A percentile compares a stretch with the other conserved stretches of the same genome.
Conservation (phyloP, 1,284 basidiomycete genomes). For the Ceratobasidium sp. region DNA sequence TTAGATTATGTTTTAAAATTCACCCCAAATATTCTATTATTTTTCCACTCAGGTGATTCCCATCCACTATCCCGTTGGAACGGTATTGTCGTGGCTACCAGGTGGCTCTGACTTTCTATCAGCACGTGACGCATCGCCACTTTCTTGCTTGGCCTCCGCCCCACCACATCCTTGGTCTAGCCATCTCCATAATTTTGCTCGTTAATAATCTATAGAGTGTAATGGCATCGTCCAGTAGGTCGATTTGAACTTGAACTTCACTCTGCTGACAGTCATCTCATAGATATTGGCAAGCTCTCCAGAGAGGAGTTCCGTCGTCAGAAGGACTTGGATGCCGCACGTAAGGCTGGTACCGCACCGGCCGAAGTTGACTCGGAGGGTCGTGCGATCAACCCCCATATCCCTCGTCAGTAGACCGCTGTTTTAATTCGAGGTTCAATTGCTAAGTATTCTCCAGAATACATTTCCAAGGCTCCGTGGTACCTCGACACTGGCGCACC, state of each 20-base stretch:
- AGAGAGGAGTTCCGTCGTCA: slow-evolving; percentile 92
- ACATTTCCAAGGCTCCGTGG: slow-evolving; percentile 97
- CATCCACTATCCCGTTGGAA: no score
- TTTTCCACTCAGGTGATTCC: no score
- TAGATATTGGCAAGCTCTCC: slow-evolving; percentile 81
- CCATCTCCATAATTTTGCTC: neutral
- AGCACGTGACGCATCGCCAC: slow-evolving; percentile 29
- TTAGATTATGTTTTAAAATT: no score
- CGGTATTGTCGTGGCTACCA: slow-evolving; percentile 13
- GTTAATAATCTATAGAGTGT: neutral
- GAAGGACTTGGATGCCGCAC: slow-evolving; percentile 94
- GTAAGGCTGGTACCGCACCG: slow-evolving; percentile 96
- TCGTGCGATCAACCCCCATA: slow-evolving; percentile 96
- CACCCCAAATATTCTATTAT: no score
- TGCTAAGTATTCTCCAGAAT: slow-evolving; percentile 60
- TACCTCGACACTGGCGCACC: slow-evolving; percentile 93
- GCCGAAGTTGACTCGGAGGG: slow-evolving; percentile 95
- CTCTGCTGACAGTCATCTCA: neutral
- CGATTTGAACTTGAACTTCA: no score
- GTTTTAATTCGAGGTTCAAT: slow-evolving; percentile 7
- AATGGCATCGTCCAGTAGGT: slow-evolving; percentile 37
- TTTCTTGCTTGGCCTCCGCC: neutral
- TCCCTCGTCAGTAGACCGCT: slow-evolving; percentile 75
- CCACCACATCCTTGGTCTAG: neutral
- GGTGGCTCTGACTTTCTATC: neutral